Conservation (phyloP, 2,329 filamentous ascomycete genomes). For the Colletotrichum gloeosporioides region DNA sequence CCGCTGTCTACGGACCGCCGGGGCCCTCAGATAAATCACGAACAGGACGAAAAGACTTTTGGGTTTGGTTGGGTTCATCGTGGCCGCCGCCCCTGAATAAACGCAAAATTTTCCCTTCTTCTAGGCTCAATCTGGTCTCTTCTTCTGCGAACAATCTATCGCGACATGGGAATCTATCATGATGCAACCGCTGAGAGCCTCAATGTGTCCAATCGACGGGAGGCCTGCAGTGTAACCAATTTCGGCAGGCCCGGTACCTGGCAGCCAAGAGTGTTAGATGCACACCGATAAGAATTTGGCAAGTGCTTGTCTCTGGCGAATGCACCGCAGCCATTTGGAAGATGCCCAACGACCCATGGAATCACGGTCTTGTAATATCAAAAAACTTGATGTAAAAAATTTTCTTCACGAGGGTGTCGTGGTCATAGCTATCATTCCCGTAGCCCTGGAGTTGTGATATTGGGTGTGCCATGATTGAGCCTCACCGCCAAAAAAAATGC, state of each 20-base stretch:
- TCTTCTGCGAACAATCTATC: neutral
- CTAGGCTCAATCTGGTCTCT: neutral
- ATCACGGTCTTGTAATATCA: neutral
- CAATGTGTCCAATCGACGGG: neutral
- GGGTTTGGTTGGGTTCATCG: neutral
- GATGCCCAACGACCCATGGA: neutral
- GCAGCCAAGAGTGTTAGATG: neutral
- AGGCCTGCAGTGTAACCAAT: neutral
- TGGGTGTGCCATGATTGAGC: neutral
- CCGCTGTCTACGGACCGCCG: neutral
- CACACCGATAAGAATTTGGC: neutral
- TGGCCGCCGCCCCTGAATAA: neutral
- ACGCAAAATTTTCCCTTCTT: neutral
- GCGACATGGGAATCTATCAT: neutral
- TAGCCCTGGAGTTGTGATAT: neutral
- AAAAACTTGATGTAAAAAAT: neutral
- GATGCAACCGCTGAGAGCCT: neutral
- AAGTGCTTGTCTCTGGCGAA: neutral
- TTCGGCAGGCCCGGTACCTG: neutral
- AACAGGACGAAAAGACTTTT: neutral
- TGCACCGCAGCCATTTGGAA: neutral
- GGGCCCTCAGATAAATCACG: neutral
- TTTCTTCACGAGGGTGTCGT: neutral
- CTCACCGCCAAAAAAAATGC: neutral
- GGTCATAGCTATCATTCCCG: fast-evolving